Evolutionary conservation across 495 filamentous ascomycete genomes (phyloP).

Genomic region (Podospora appendiculata): DNA sequence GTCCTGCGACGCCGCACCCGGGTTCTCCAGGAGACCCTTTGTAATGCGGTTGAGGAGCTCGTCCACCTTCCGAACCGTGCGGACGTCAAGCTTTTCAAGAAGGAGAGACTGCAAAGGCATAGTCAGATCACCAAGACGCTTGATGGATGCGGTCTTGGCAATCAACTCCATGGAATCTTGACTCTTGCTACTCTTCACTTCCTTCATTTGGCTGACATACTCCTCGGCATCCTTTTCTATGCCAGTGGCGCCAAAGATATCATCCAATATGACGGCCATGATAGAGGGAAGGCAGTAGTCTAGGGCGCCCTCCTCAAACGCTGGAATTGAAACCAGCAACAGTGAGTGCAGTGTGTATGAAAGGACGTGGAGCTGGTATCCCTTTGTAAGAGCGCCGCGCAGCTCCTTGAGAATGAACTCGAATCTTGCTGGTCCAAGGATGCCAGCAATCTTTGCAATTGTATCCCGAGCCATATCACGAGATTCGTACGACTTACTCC

Average conservation of each 20-base stretch:
- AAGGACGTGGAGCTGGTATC: slow-evolving; percentile 91
- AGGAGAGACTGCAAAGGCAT: slow-evolving; percentile 69
- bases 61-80: slow-evolving; percentile 79
- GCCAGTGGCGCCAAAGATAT: slow-evolving; percentile 92
- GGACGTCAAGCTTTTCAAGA: slow-evolving; percentile 70
- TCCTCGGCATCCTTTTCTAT: slow-evolving; percentile 96
- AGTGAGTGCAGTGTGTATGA: slow-evolving; percentile 94
- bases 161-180: slow-evolving; percentile 95
- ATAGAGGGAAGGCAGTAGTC: slow-evolving; percentile 81
- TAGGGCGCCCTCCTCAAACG: slow-evolving; percentile 71
- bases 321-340: slow-evolving; percentile 64
- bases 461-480: slow-evolving; percentile 87
- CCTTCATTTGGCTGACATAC: slow-evolving; percentile 91
- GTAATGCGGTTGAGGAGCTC: slow-evolving; percentile 79
- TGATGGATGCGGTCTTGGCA: slow-evolving; percentile 68
- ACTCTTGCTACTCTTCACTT: slow-evolving; percentile 95
- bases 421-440: slow-evolving; percentile 76
- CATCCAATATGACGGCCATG: slow-evolving; percentile 85
- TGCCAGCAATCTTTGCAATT: slow-evolving; percentile 66
- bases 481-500: slow-evolving; percentile 80
- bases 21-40: slow-evolving; percentile 73
- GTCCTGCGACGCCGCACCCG: slow-evolving; percentile 63
- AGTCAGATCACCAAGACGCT: slow-evolving; percentile 64
- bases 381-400: slow-evolving; percentile 66
- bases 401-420: slow-evolving; percentile 92